Evolutionary conservation across 345 rosid genomes (phyloP), one percentile per base, ranked within the genome.

Genomic region (Fremontodendron californicum): DNA sequence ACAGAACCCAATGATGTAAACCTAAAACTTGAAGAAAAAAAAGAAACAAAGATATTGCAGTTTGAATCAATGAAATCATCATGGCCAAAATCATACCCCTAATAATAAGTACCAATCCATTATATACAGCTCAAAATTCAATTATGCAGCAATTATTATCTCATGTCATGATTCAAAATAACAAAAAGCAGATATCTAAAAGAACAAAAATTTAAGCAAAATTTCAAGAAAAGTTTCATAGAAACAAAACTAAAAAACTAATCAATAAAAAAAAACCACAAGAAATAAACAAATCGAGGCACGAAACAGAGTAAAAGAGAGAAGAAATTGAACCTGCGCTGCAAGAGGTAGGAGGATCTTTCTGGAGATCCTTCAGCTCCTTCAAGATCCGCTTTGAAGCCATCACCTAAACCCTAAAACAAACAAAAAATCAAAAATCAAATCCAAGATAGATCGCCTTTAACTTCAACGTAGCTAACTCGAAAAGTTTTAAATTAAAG

Each of bases 341-440:
- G 87, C 92, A 90, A 35, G 92, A 89, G 6, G 92, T 89, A 51
- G 94, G 94, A 73, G 92, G 94, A 88, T 90, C 92, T 86, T 90
- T 90, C 84, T 90, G 92, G 65, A 90, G 86, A 84, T 90, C 94
- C 58, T 54, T 54, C 25, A 54, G 58, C 58, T 54, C 58, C 58
- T 54, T 54, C 58, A 54, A 6, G 7, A 54, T 54, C 58, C 58
- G 58, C 25, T 54, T 54, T 54, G 25, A 54, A n/a, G 58, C 58
- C 58, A 19, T 54, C 19, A 76, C 73, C 63, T 65, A 63, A 78
- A 77, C 79, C 85, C 89, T 84, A 74, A 54, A 42, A 29, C 31
- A 1, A 61, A 76, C 10, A 70, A 40, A 39, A 37, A 71, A 57
- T 75, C 62, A 25, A 10, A 45, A 66, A 46, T 39, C 58, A 66